Percentiles rank a stretch among this genome's conserved stretches.
phyloP scores from a whole-genome alignment of 352 stramenopile genomes.

The Pythium sp. region DNA sequence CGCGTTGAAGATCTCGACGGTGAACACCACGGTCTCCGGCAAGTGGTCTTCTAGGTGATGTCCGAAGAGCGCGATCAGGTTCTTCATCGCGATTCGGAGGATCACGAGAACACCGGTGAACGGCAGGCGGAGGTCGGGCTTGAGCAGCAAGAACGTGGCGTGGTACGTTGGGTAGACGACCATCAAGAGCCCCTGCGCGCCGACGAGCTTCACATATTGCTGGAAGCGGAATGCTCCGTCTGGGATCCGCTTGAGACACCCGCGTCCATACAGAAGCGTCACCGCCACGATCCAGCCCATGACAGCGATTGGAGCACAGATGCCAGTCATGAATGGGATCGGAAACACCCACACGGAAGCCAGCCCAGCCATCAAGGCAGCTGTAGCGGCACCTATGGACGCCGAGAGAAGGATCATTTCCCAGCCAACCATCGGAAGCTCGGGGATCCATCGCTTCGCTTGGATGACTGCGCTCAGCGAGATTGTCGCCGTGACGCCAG shows the following conservation, averaged over 20 bases:
- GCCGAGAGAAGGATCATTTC: not conserved
- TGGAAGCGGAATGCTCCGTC: slow-evolving; percentile 1
- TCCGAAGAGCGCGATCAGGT: not conserved
- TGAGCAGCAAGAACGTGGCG: not conserved
- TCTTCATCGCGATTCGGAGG: not conserved
- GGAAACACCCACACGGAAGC: not conserved
- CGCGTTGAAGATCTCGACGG: not conserved
- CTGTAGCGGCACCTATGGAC: not conserved
- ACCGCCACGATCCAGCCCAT: not conserved
- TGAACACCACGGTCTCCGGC: slow-evolving; percentile 1
- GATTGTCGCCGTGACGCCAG: not conserved
- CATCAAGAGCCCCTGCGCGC: not conserved
- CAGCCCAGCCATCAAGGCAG: not conserved
- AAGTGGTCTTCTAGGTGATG: not conserved
- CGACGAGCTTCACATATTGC: not conserved
- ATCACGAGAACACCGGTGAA: not conserved
- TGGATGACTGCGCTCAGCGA: not conserved
- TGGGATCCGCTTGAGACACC: not conserved
- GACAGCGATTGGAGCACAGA: not conserved
- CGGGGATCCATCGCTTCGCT: slow-evolving; percentile 1
- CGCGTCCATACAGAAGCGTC: not conserved
- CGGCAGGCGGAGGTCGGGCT: not conserved
- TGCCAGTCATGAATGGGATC: not conserved
- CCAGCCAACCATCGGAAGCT: not conserved
- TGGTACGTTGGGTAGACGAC: slow-evolving; percentile 1